Percentiles rank a stretch among this genome's conserved stretches.
phyloP scores from a whole-genome alignment of 1,139 yeast genomes.

The Komagataea norvegica region DNA sequence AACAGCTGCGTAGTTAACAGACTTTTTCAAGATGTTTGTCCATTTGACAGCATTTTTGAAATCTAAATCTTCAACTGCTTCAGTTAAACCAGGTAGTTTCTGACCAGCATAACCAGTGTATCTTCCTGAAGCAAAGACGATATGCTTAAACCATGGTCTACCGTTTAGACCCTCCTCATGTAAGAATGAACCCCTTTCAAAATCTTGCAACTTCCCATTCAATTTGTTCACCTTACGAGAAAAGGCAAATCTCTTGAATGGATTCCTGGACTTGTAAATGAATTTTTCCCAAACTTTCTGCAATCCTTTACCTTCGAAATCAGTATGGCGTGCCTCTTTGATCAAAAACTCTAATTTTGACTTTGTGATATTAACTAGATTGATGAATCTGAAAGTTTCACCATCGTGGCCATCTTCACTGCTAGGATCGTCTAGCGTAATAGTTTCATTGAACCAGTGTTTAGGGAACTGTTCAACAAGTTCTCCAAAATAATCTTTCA shows the following conservation, averaged over 20 bases:
- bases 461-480: conserved; percentile 33
- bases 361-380: conserved; percentile 16
- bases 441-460: conserved; percentile 31
- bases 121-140: conserved; percentile 78
- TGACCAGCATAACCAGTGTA: conserved; percentile 86
- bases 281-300: conserved; percentile 27
- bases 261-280: conserved; percentile 25
- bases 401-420: conserved; percentile 10
- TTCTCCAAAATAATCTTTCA: conserved; percentile 32
- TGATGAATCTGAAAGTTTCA: conserved; percentile 11
- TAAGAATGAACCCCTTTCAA: conserved; percentile 61
- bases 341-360: conserved; percentile 15
- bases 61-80: conserved; percentile 70
- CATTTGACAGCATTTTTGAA: conserved; percentile 49
- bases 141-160: conserved; percentile 84
- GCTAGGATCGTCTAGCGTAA: no score
- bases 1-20: conserved; percentile 27
- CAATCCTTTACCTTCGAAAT: conserved; percentile 27
- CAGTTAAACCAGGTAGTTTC: conserved; percentile 72
- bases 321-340: conserved; percentile 25
- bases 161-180: conserved; percentile 57
- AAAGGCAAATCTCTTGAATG: conserved; percentile 22
- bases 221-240: conserved; percentile 27
- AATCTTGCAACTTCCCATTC: conserved; percentile 44
- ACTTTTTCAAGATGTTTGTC: conserved; percentile 45